Evolutionary conservation across 306 rosid genomes (phyloP), one percentile per base, ranked within the genome.

Genomic region (Benincasa hispida): DNA sequence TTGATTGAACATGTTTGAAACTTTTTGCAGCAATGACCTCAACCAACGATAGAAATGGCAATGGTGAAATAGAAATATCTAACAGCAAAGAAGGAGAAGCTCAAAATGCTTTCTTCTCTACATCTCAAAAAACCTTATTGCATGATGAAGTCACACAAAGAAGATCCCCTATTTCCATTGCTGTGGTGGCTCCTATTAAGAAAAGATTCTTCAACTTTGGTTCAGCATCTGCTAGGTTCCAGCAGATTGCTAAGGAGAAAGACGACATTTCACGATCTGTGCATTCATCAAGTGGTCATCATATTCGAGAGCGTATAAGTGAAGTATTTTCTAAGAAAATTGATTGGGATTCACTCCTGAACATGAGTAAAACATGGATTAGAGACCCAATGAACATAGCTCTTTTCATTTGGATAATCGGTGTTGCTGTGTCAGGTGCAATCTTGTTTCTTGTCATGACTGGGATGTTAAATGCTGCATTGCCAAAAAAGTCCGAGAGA

Each of bases 351-450:
- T 89, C 92, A 5, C 80, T 91, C 67, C 41, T 61, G 86, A 87
- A 85, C 24, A 83, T 84, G 87, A 39, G 85, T 85, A 80, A 80
- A 79, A 76, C 86, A 82, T 91, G 97, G 98, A 85, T 94, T 59
- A 85, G 76, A 78, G 79, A 89, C 60, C 97, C 98, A 28, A 76
- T 87, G 88, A 91, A 94, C 87, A 86, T 94, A 89, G 98, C 96
- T 78, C 87, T 94, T 79, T 88, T 94, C 66, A 78, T 74, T 47
- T 94, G 97, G 97, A 89, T 87, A 41, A 2, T 24, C 12, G 81
- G 87, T n/a, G 96, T 94, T 28, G 96, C 93, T 74, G 81, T 94
- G 79, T 94, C 98, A 0, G 98, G 98, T 45, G 97, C 96, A 10
- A 89, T 91, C 79, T 77, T 94, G 76, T 94, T 94, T 84, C 83